Evolutionary conservation across 2,329 filamentous ascomycete genomes (phyloP), one percentile per base, ranked within the genome.

Genomic region (Aquanectria penicillioides): DNA sequence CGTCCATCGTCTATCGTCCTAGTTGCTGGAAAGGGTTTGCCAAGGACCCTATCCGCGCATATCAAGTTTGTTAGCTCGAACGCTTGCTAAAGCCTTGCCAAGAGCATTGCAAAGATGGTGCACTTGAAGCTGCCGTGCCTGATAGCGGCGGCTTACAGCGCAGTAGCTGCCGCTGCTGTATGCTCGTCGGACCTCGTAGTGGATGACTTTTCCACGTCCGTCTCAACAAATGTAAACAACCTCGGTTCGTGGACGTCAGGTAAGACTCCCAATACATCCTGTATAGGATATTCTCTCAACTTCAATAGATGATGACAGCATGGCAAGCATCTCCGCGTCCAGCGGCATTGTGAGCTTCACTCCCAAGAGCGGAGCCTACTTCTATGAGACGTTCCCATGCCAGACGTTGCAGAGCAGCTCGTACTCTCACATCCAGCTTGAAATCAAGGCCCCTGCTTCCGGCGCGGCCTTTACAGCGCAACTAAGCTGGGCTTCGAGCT

Each of bases 361-460:
- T n/a, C 80, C 81, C 26, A 81, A 78, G 59, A 66, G 74, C 13
- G 67, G 64, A 22, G 80, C 81, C 11, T 86, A 86, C 73, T 85
- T 83, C 61, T 85, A 85, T 66, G 83, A 84, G 68, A 81, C 78
- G 2, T 80, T 86, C 51, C 65, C 72, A 0, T 86, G 83, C 71
- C 75, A 80, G 64, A 72, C 75, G 33, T 77, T 82, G 15, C 71
- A 71, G 13, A 76, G 72, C 43, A 75, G 81, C 44, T 77, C 77
- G 57, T 85, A 84, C 69, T 78, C 83, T 59, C 78, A 83, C 69
- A 78, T 68, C 9, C 63, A 68, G 49, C 56, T 69, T 25, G 59
- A 65, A 1, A 68, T 69, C 48, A 68, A 66, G 38, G 66, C 66
- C 20, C 66, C 66, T 1, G 62, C 33, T 23, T 55, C 59, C 13